These are phyloP conservation scores for Penicillium lividum DNA, from an alignment of 495 filamentous ascomycete genomes.

Conservation along the genomic window DNA sequence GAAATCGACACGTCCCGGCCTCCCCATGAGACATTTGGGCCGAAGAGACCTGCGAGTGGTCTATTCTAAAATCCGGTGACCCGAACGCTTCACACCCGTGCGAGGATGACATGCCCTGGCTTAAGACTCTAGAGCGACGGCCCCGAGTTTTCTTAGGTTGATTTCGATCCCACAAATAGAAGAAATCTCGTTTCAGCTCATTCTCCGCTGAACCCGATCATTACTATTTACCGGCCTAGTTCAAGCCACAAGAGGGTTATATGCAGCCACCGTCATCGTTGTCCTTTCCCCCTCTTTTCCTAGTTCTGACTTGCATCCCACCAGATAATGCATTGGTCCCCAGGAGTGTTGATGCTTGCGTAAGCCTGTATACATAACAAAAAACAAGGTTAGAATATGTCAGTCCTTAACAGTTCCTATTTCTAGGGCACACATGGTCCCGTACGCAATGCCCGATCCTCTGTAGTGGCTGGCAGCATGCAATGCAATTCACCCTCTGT, in stretches of 20 bases:
- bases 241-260: constrained; percentile 28
- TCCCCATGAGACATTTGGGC: constrained; percentile 35
- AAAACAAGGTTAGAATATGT: not conserved
- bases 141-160: not conserved
- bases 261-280: constrained; percentile 18
- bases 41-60: constrained; percentile 30
- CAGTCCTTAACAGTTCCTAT: not conserved
- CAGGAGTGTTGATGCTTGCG: not conserved
- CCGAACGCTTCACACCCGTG: constrained; percentile 33
- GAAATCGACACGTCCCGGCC: constrained; percentile 26
- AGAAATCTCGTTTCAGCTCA: not conserved
- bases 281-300: constrained; percentile 12
- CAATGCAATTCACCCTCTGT: not conserved
- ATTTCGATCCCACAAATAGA: no score
- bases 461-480: not conserved
- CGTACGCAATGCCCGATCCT: constrained; percentile 3
- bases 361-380: not conserved
- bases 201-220: constrained; percentile 29
- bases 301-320: constrained; percentile 3
- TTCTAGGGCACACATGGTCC: not conserved
- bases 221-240: constrained; percentile 28
- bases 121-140: constrained; percentile 2
- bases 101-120: constrained; percentile 30
- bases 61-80: constrained; percentile 38
- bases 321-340: not conserved